Evolutionary conservation across 305 asterid species (phyloP), one percentile per base, ranked within the genome.

Genomic region (Fraxinus platypoda): DNA sequence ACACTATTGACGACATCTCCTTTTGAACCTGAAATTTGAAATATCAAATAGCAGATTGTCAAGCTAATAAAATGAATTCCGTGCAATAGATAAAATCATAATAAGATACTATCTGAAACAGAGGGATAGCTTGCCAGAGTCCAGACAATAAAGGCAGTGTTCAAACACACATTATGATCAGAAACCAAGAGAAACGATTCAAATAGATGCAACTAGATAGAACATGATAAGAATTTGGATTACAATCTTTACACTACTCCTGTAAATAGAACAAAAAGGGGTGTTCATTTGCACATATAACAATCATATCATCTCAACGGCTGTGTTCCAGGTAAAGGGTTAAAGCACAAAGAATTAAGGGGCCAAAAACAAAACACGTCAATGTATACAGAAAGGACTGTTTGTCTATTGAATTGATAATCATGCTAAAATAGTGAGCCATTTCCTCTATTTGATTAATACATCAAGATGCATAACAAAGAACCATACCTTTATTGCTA

Each of bases 1-100:
- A 83, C 85, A 90, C 98, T 52, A 94, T 81, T 17, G 99, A 97
- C 75, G 99, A 92, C 81, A 94, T 87, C 85, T 95, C 98, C 87
- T 94, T 93, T 68, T 86, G 95, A 85, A 97, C 94, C 99, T 97
- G 94, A 89, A 83, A 79, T 38, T 78, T 2, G 74, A 26, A 79
- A 35, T 38, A 83, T 54, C 81, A 84, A 79, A 66, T 30, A 62
- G 75, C 25, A 82, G 54, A 83, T 76, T 1, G 62, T 54, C 38
- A 9, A 46, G 46, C 70, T 77, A 54, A 77, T 52, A 17, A 30
- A 77, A 77, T 17, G 72, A 57, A 6, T 52, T 28, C 72, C 19
- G 41, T 30, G 75, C 75, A 71, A 31, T 31, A 15, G 13, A 33
- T 6, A 72, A 72, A 72, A 72, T 13, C 12, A 33, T 0, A 31